Conservation (phyloP, 2,329 filamentous ascomycete genomes). For the Aspergillus ustus region DNA sequence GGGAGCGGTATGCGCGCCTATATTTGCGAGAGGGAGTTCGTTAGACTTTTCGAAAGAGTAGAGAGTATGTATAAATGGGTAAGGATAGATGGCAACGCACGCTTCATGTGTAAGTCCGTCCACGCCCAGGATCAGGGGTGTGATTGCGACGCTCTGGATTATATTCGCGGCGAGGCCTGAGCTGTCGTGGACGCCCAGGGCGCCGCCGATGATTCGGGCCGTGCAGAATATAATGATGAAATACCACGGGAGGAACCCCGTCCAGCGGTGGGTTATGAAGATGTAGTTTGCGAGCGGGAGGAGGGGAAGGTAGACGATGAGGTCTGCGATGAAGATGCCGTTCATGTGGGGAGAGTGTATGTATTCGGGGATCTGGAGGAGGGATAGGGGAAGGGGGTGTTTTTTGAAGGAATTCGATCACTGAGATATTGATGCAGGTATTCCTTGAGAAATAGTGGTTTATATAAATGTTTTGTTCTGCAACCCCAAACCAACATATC, state of each 20-base stretch:
- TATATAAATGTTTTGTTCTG: neutral
- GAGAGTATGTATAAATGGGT: neutral
- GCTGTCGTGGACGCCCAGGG: slow-evolving; percentile 13
- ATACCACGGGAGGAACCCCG: slow-evolving; percentile 46
- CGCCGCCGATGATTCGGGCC: slow-evolving; percentile 42
- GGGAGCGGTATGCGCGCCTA: slow-evolving; percentile 28
- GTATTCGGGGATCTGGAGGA: too few relatives aligned
- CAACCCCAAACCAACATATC: too few relatives aligned
- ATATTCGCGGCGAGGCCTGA: slow-evolving; percentile 36
- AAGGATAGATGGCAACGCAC: slow-evolving; percentile 26
- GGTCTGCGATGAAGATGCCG: slow-evolving; percentile 13
- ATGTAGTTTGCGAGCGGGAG: slow-evolving; percentile 37
- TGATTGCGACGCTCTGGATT: slow-evolving; percentile 45
- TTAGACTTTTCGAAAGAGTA: neutral
- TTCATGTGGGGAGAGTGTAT: neutral
- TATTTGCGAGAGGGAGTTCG: neutral
- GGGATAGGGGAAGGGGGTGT: too few relatives aligned
- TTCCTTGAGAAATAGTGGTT: too few relatives aligned
- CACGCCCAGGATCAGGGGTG: slow-evolving; percentile 38
- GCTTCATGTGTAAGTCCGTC: slow-evolving; percentile 44
- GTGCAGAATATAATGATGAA: slow-evolving; percentile 46
- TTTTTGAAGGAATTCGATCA: too few relatives aligned
- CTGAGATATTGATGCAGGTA: neutral
- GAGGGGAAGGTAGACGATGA: slow-evolving; percentile 39
- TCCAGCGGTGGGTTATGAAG: slow-evolving; percentile 38